Evolutionary conservation across 2,329 filamentous ascomycete species (phyloP).

Genomic region (Colletotrichum musae): DNA sequence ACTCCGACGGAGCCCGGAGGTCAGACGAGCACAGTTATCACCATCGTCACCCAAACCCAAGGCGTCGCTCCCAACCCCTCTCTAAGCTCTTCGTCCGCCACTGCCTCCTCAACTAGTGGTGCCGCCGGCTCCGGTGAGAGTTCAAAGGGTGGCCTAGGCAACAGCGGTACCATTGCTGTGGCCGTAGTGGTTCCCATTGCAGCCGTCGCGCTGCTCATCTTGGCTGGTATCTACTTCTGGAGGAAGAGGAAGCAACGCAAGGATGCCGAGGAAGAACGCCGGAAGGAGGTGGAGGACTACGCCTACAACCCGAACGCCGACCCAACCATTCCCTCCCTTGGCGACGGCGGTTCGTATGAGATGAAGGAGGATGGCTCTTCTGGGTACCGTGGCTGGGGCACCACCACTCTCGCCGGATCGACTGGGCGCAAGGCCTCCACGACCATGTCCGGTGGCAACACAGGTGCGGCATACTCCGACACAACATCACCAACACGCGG

Average conservation of each 20-base stretch:
- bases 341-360: conserved; percentile 72
- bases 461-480: conserved; percentile 80
- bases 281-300: conserved; percentile 98
- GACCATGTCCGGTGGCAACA: conserved; percentile 83
- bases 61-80: conserved; percentile 9
- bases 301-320: conserved; percentile 98
- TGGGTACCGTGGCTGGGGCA: conserved; percentile 96
- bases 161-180: conserved; percentile 84
- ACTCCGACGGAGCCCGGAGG: conserved; percentile 39
- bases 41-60: conserved; percentile 44
- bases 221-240: conserved; percentile 87
- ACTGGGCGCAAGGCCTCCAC: conserved; percentile 89
- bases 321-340: conserved; percentile 76
- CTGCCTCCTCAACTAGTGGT: conserved; percentile 48
- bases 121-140: conserved; percentile 48
- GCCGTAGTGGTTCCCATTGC: conserved; percentile 95
- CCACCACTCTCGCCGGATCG: conserved; percentile 76
- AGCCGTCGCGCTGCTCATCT: conserved; percentile 84
- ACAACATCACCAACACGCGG: conserved; percentile 77
- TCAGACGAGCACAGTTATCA: conserved; percentile 44
- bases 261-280: conserved; percentile 86
- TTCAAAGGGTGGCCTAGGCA: conserved; percentile 64
- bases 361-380: conserved; percentile 83
- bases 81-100: conserved; percentile 45
- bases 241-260: conserved; percentile 89